Conservation (phyloP, 83 land plant species). For the Thuja plicata region DNA sequence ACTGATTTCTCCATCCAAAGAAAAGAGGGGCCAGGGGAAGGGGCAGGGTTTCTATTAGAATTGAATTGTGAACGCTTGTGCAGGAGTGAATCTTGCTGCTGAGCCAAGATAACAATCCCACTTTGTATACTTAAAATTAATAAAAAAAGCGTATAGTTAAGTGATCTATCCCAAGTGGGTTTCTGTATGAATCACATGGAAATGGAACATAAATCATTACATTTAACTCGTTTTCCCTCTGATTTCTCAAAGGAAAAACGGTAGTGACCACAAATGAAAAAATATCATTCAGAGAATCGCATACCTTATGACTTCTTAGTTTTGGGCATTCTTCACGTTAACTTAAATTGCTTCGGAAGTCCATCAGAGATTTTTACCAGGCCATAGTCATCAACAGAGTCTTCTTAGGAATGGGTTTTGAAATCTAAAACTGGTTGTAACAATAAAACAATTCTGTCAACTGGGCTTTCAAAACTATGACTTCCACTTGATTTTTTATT, state of each 20-base stretch:
- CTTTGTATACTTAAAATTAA: not conserved
- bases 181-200: not conserved
- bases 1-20: no score
- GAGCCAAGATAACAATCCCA: not conserved
- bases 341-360: not conserved
- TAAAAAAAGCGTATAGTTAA: no score
- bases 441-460: no score
- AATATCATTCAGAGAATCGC: not conserved
- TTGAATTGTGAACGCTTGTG: not conserved
- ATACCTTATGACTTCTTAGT: not conserved
- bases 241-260: not conserved
- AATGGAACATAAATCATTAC: not conserved
- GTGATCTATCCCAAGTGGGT: not conserved
- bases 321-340: not conserved
- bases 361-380: not conserved
- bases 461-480: not conserved
- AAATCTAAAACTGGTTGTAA: not conserved
- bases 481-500: not conserved
- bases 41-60: not conserved
- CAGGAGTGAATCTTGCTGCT: not conserved
- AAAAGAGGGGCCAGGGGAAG: no score
- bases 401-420: not conserved
- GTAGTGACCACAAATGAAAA: not conserved
- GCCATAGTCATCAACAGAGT: not conserved
- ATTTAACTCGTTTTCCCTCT: not conserved